phyloP scores from a whole-genome alignment of 257 asterid genomes.

The Pogostemon cablin region DNA sequence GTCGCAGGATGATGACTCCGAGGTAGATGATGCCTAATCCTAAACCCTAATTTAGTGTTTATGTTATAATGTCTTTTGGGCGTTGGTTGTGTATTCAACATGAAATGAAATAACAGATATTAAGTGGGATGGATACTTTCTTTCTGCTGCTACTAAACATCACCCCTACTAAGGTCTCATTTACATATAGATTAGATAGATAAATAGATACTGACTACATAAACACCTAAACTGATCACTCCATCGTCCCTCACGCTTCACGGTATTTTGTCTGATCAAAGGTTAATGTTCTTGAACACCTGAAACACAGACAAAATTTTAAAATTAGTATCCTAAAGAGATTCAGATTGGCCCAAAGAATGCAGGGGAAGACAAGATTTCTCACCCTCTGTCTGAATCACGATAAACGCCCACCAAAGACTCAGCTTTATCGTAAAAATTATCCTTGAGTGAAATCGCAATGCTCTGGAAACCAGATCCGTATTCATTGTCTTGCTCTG shows the following conservation, averaged over 20 bases:
- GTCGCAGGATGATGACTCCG: conserved; percentile 17
- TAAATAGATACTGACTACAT: neutral
- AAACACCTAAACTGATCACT: neutral
- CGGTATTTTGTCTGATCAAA: conserved; percentile 79
- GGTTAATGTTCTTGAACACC: conserved; percentile 89
- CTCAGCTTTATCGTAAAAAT: conserved; percentile 95
- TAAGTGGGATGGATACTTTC: too few relatives aligned
- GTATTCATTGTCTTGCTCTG: conserved; percentile 47
- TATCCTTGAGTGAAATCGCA: conserved; percentile 93
- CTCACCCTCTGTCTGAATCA: conserved; percentile 83
- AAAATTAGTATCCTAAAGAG: neutral
- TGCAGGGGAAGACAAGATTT: neutral
- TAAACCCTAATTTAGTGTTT: too few relatives aligned
- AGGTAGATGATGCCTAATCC: conserved; percentile 32
- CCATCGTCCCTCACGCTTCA: conserved; percentile 44
- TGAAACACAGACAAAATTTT: neutral
- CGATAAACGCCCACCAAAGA: conserved; percentile 97
- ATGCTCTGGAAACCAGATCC: conserved; percentile 95
- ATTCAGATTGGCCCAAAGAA: neutral
- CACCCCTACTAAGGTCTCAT: neutral
- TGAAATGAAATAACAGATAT: too few relatives aligned
- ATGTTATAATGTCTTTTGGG: neutral
- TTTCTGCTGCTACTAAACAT: neutral
- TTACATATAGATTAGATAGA: neutral
- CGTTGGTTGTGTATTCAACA: too few relatives aligned